phyloP scores from a whole-genome alignment of 208 protist species.

The Polymyxa betae region DNA sequence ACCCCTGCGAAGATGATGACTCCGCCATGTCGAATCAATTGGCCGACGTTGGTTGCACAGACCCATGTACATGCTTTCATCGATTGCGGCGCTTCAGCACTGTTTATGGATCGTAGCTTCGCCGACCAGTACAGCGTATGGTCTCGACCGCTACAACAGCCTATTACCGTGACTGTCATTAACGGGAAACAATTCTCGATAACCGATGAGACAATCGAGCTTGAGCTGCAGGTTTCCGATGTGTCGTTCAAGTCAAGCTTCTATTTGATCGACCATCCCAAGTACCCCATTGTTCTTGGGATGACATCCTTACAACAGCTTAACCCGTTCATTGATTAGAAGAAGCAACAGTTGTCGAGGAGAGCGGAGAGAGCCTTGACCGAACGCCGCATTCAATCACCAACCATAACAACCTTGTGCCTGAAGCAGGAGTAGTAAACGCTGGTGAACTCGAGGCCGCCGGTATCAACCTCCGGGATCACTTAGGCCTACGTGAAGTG shows the following conservation, averaged over 20 bases:
- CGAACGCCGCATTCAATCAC: too few relatives aligned
- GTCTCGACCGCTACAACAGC: not conserved
- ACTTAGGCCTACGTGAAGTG: too few relatives aligned
- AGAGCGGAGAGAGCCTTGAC: too few relatives aligned
- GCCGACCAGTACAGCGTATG: not conserved
- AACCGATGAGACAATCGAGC: not conserved
- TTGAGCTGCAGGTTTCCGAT: not conserved
- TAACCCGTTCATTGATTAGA: too few relatives aligned
- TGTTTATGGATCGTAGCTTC: not conserved
- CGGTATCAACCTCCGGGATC: too few relatives aligned
- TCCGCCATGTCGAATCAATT: not conserved
- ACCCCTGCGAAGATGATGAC: not conserved
- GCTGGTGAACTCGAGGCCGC: too few relatives aligned
- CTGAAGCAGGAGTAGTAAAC: too few relatives aligned
- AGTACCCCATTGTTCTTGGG: not conserved
- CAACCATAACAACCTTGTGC: too few relatives aligned
- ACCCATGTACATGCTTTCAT: not conserved
- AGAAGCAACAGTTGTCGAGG: too few relatives aligned
- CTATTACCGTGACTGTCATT: not conserved
- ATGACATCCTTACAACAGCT: not conserved
- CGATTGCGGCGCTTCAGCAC: not conserved
- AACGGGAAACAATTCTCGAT: too few relatives aligned
- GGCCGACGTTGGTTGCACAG: too few relatives aligned
- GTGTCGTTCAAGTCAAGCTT: not conserved
- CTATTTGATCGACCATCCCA: not conserved